A percentile compares a stretch with the other conserved stretches of the same genome.
phyloP scores from a whole-genome alignment of 2,329 filamentous ascomycete genomes.

The Sporothrix phasma region DNA sequence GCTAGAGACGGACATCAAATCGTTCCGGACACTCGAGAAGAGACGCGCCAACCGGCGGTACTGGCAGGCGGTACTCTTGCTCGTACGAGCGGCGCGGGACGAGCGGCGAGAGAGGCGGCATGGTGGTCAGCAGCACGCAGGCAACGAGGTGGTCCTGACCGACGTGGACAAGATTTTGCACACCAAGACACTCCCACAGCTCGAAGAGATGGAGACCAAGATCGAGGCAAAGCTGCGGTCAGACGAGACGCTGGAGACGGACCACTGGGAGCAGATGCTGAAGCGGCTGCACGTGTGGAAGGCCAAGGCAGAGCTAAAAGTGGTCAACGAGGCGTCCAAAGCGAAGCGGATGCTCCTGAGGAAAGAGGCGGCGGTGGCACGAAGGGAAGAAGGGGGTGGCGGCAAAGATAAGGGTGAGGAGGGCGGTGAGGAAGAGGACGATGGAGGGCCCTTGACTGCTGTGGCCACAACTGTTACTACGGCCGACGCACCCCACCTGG shows the following conservation, averaged over 20 bases:
- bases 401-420: background rate
- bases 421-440: background rate
- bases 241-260: conserved; percentile 85
- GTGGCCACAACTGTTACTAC: background rate
- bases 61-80: conserved; percentile 81
- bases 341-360: conserved; percentile 58
- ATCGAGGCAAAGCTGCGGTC: conserved; percentile 78
- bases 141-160: conserved; percentile 55
- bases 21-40: conserved; percentile 73
- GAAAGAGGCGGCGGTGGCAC: conserved; percentile 35
- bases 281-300: conserved; percentile 82
- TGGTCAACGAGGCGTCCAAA: conserved; percentile 66
- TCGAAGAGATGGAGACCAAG: conserved; percentile 79
- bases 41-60: conserved; percentile 73
- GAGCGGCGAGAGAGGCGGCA: conserved; percentile 34
- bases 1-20: conserved; percentile 69
- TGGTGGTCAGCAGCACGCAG: conserved; percentile 58
- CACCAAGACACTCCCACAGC: conserved; percentile 75
- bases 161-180: conserved; percentile 82
- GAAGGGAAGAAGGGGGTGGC: background rate
- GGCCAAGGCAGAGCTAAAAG: conserved; percentile 72
- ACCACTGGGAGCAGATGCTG: conserved; percentile 94
- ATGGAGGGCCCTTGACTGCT: background rate
- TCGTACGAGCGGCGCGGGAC: conserved; percentile 67
- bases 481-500: conserved; percentile 37